Evolutionary conservation across 2,329 filamentous ascomycete genomes (phyloP).

Genomic region (Leptographium wingfieldii): DNA sequence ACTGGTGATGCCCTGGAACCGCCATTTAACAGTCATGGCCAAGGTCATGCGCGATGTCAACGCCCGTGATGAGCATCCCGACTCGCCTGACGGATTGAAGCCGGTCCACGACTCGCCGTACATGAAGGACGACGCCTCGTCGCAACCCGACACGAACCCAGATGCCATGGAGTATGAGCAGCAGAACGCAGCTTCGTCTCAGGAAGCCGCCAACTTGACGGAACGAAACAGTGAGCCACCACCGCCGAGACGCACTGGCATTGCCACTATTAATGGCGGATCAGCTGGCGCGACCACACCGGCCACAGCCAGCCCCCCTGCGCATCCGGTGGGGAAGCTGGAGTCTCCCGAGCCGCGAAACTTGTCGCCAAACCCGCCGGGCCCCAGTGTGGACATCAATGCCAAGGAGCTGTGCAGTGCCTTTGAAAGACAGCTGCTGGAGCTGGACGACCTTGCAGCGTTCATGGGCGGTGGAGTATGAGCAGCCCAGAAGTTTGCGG

Average conservation of each 20-base stretch:
- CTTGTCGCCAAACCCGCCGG: slow-evolving; percentile 13
- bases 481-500: slow-evolving; percentile 5
- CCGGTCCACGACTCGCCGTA: slow-evolving; percentile 23
- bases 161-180: slow-evolving; percentile 48
- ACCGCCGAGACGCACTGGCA: slow-evolving; percentile 35
- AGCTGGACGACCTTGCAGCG: slow-evolving; percentile 47
- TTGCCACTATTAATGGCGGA: slow-evolving; percentile 47
- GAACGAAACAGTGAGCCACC: slow-evolving; percentile 43
- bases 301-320: slow-evolving; percentile 29
- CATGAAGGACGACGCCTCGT: slow-evolving; percentile 42
- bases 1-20: slow-evolving; percentile 45
- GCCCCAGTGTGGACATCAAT: slow-evolving; percentile 37
- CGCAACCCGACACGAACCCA: slow-evolving; percentile 40
- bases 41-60: slow-evolving; percentile 45
- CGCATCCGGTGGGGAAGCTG: slow-evolving; percentile 15
- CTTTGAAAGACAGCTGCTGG: slow-evolving; percentile 47
- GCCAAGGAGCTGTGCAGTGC: slow-evolving; percentile 44
- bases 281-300: slow-evolving; percentile 36
- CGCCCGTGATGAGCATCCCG: slow-evolving; percentile 18
- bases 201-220: slow-evolving; percentile 23
- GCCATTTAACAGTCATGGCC: slow-evolving; percentile 48
- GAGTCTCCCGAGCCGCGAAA: slow-evolving; percentile 21
- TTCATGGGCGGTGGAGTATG: slow-evolving; percentile 51
- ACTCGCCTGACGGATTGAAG: slow-evolving; percentile 23
- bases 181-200: slow-evolving; percentile 21